A percentile compares a stretch with the other conserved stretches of the same genome.
Evolutionary conservation across 2,329 filamentous ascomycete genomes (phyloP).

Genomic region (Fusarium multiceps): DNA sequence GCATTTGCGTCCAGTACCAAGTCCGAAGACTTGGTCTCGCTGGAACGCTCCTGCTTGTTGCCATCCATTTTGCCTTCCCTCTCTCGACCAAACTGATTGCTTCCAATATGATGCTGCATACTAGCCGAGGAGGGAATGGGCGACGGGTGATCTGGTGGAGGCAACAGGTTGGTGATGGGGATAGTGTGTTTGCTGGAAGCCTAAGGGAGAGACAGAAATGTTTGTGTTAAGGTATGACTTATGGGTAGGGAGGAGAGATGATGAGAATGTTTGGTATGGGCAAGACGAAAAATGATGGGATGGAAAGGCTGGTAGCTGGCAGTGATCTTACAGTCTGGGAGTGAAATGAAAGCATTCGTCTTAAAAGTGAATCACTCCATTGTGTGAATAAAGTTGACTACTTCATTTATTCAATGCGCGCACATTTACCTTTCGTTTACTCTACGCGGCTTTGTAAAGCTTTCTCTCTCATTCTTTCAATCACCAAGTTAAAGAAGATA

Average conservation of each 20-base stretch:
- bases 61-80: conserved; percentile 1
- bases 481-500: not conserved
- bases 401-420: not conserved
- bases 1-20: not conserved
- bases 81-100: not conserved
- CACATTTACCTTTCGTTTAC: not conserved
- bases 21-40: not conserved
- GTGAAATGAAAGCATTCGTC: not conserved
- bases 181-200: not conserved
- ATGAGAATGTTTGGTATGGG: not conserved
- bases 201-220: not conserved
- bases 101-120: not conserved
- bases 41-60: not conserved
- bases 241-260: not conserved
- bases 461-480: not conserved
- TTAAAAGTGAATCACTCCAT: not conserved
- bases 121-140: not conserved
- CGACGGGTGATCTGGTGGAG: not conserved
- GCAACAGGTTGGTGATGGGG: not conserved
- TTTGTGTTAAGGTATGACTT: not conserved
- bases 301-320: not conserved
- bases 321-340: not conserved
- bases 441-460: not conserved
- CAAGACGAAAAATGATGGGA: not conserved
- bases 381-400: no score